phyloP scores from a whole-genome alignment of 2,329 filamentous ascomycete genomes.

The Zymoseptoria tritici region DNA sequence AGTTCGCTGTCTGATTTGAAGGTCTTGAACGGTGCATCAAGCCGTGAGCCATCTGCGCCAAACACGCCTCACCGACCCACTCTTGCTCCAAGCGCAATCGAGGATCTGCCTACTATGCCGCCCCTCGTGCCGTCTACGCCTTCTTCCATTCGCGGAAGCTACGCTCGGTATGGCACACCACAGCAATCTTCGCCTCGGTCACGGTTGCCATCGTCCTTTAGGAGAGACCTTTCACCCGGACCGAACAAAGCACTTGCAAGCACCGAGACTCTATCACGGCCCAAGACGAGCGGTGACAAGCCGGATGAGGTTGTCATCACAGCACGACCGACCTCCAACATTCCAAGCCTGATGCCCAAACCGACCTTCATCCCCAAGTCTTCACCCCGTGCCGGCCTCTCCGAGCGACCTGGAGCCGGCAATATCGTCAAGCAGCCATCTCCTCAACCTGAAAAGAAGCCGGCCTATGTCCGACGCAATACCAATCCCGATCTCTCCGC shows the following conservation, averaged over 20 bases:
- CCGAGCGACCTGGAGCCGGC: conserved; percentile 43
- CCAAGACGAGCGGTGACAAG: conserved; percentile 21
- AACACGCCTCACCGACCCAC: conserved; percentile 16
- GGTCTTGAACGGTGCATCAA: conserved; percentile 49
- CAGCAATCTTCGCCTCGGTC: conserved; percentile 27
- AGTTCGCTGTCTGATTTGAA: conserved; percentile 87
- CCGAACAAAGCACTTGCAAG: conserved; percentile 16
- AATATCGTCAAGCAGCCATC: conserved; percentile 53
- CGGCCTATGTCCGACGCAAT: conserved; percentile 8
- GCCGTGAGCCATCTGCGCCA: conserved; percentile 18
- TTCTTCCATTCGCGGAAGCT: conserved; percentile 28
- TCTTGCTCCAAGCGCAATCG: conserved; percentile 10
- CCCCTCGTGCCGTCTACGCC: conserved; percentile 23
- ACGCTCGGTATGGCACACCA: conserved; percentile 35
- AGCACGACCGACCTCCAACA: conserved; percentile 35
- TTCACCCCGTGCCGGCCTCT: conserved; percentile 41
- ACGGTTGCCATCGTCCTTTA: conserved; percentile 31
- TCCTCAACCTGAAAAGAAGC: conserved; percentile 37
- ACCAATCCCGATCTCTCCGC: conserved; percentile 8
- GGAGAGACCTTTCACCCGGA: conserved; percentile 38
- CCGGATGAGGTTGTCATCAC: conserved; percentile 24
- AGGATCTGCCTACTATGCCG: conserved; percentile 31
- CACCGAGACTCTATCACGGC: conserved; percentile 14
- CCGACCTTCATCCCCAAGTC: conserved; percentile 30
- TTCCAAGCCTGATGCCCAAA: conserved; percentile 39